Conservation (phyloP, 108 stramenopile genomes). For the Stephanodiscus minutulus region DNA sequence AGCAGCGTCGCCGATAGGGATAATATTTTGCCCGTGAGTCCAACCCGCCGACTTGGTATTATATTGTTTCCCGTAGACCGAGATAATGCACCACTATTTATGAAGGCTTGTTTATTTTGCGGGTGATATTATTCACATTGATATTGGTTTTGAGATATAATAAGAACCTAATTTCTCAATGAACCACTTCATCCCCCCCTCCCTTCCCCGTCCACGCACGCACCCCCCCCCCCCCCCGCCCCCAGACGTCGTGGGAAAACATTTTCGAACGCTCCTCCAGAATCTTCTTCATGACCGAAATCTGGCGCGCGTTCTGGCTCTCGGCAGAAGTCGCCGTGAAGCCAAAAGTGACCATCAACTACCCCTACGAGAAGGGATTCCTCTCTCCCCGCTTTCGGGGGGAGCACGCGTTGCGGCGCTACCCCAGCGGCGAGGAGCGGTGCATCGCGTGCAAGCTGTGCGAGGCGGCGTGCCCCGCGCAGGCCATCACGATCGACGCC, state of each 20-base stretch:
- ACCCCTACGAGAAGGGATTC: slow-evolving; percentile 97
- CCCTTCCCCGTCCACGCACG: slow-evolving; percentile 1
- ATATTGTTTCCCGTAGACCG: too few relatives aligned
- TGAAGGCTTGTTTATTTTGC: neutral
- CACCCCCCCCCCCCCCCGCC: neutral
- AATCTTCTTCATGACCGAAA: slow-evolving; percentile 93
- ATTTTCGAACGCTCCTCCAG: slow-evolving; percentile 84
- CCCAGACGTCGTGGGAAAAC: slow-evolving; percentile 79
- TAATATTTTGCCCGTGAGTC: slow-evolving; percentile 50
- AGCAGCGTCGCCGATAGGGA: slow-evolving; percentile 43
- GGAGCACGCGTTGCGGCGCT: slow-evolving; percentile 97
- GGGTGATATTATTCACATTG: neutral
- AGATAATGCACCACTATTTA: neutral
- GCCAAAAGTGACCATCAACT: slow-evolving; percentile 97
- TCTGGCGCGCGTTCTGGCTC: slow-evolving; percentile 82
- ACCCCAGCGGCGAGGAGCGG: slow-evolving; percentile 98
- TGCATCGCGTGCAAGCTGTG: slow-evolving; percentile 99
- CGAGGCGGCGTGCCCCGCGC: slow-evolving; percentile 99
- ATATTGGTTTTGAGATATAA: neutral
- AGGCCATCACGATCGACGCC: slow-evolving; percentile 99
- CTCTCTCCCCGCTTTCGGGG: slow-evolving; percentile 98
- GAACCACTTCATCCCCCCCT: neutral
- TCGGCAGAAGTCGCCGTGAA: slow-evolving; percentile 79
- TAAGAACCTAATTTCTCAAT: neutral
- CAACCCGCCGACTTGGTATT: neutral